Conservation (phyloP, 139 green algal species). For the Deuterostichococcus epilithicus region DNA sequence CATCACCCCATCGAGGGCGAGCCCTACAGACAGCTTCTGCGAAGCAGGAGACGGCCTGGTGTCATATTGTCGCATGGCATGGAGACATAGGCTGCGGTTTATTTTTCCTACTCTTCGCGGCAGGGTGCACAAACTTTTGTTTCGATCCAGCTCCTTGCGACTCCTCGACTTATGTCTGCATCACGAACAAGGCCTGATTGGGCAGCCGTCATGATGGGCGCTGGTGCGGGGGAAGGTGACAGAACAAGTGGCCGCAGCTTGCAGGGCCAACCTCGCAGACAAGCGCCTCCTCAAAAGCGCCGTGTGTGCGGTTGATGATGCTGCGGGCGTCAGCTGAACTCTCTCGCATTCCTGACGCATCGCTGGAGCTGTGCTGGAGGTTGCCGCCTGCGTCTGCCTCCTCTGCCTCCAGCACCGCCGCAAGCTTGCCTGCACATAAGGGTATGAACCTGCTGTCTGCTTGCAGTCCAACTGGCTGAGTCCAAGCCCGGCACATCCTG, state of each 20-base stretch:
- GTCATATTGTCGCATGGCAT: too few species aligned
- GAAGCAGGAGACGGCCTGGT: too few species aligned
- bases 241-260: not conserved
- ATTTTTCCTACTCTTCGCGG: too few species aligned
- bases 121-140: too few species aligned
- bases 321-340: not conserved
- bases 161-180: too few species aligned
- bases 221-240: too few species aligned
- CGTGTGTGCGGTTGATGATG: not conserved
- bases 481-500: not conserved
- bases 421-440: not conserved
- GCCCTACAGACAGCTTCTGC: not conserved
- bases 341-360: not conserved
- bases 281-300: not conserved
- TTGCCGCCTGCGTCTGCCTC: not conserved
- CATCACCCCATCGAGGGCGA: not conserved
- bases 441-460: too few species aligned
- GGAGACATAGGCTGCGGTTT: too few species aligned
- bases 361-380: not conserved
- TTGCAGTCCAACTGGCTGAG: not conserved
- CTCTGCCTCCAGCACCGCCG: not conserved
- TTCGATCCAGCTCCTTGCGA: too few species aligned
- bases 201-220: too few species aligned
- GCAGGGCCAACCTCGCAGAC: not conserved
- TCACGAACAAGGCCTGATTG: too few species aligned